A percentile compares a stretch with the other conserved stretches of the same genome.
Conservation (phyloP, 2,329 filamentous ascomycete genomes). For the Colletotrichum agaves region DNA sequence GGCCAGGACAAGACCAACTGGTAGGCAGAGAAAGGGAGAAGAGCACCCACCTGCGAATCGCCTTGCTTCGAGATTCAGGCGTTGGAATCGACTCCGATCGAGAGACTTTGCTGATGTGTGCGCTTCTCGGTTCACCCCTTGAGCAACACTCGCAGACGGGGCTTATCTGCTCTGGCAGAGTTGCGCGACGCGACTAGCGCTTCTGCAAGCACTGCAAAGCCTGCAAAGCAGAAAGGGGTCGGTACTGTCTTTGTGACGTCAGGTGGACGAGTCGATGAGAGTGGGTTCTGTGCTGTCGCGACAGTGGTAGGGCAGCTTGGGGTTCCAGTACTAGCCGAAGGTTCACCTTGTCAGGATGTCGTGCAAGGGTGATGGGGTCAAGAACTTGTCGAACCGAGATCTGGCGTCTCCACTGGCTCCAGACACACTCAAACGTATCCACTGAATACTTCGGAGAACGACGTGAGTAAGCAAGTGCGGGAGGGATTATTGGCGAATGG, state of each 20-base stretch:
- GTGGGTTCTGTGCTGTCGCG: constrained; percentile 23
- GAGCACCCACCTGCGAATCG: constrained; percentile 34
- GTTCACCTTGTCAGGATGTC: constrained; percentile 29
- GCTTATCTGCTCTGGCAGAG: constrained; percentile 20
- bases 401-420: constrained; percentile 27
- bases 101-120: constrained; percentile 20
- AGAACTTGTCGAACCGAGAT: constrained; percentile 32
- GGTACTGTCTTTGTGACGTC: constrained; percentile 29
- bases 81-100: constrained; percentile 9
- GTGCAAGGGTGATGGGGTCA: constrained; percentile 31
- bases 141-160: constrained; percentile 7
- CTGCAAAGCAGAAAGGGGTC: constrained; percentile 20
- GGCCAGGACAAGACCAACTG: constrained; percentile 3
- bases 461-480: constrained; percentile 14
- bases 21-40: constrained; percentile 19
- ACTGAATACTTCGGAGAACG: constrained; percentile 25
- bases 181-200: constrained; percentile 15
- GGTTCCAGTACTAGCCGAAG: constrained; percentile 32
- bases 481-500: constrained; percentile 16
- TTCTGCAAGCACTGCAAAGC: constrained; percentile 22
- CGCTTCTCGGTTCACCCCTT: constrained; percentile 25
- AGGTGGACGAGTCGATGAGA: constrained; percentile 9
- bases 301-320: constrained; percentile 18
- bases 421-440: constrained; percentile 32
- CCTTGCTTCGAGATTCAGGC: constrained; percentile 16